A percentile compares a stretch with the other conserved stretches of the same genome.
Conservation (phyloP, 140 eudicot genomes). For the Stevia rebaudiana region DNA sequence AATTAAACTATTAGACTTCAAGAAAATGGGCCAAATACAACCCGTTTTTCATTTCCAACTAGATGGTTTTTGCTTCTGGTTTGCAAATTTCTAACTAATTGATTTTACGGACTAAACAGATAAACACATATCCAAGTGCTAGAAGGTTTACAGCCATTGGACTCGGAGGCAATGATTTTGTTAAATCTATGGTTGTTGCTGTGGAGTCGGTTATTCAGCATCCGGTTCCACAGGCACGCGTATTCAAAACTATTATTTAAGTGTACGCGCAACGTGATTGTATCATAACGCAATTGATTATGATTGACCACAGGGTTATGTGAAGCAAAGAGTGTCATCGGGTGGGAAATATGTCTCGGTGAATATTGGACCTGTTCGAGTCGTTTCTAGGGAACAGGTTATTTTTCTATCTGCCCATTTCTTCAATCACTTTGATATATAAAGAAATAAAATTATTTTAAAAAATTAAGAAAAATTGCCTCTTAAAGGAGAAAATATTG, state of each 20-base stretch:
- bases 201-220: conserved; percentile 76
- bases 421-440: too few relatives aligned
- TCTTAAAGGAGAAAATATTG: too few relatives aligned
- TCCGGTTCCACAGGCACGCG: conserved; percentile 58
- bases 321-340: conserved; percentile 70
- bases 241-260: too few relatives aligned
- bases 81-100: conserved; percentile 4
- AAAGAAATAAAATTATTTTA: too few relatives aligned
- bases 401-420: not conserved
- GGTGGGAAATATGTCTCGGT: conserved; percentile 86
- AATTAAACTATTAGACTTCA: not conserved
- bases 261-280: not conserved
- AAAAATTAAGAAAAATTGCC: too few relatives aligned
- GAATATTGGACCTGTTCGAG: conserved; percentile 79
- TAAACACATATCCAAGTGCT: conserved; percentile 71
- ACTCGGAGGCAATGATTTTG: conserved; percentile 90
- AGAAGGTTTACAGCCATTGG: conserved; percentile 94
- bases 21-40: not conserved
- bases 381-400: conserved; percentile 79
- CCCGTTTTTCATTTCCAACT: not conserved
- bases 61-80: not conserved
- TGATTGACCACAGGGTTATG: conserved; percentile 42
- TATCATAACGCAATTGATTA: not conserved
- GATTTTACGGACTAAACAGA: conserved; percentile 32
- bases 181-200: conserved; percentile 75